These are phyloP conservation scores for Daldinia grandis DNA, from an alignment of 495 filamentous ascomycete species.

Conservation along the genomic window DNA sequence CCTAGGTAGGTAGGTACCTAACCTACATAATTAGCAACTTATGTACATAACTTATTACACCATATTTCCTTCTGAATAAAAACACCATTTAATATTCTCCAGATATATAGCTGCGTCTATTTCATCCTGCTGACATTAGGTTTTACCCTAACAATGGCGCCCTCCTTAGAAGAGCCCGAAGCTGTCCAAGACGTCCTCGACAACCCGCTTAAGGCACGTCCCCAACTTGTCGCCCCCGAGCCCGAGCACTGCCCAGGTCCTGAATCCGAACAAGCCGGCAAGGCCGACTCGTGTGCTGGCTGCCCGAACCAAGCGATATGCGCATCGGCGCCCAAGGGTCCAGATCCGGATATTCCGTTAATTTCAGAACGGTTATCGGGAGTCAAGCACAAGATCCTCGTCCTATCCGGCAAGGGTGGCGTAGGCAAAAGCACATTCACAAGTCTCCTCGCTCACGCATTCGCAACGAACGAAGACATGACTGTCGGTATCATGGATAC, in stretches of 20 bases:
- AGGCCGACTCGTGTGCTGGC: slow-evolving; percentile 86
- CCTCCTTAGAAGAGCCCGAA: slow-evolving; percentile 73
- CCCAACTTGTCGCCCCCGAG: slow-evolving; percentile 89
- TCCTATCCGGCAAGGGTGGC: slow-evolving; percentile 94
- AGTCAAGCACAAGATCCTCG: slow-evolving; percentile 88
- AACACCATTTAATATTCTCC: neutral
- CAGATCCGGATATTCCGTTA: slow-evolving; percentile 89
- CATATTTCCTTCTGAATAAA: neutral
- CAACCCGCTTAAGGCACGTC: slow-evolving; percentile 72
- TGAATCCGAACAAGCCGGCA: slow-evolving; percentile 84
- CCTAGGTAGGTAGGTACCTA: too few species aligned
- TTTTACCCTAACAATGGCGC: slow-evolving; percentile 62
- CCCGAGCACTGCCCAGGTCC: slow-evolving; percentile 98
- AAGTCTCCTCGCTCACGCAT: slow-evolving; percentile 83
- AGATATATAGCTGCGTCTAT: neutral
- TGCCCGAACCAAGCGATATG: slow-evolving; percentile 97
- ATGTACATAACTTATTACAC: neutral
- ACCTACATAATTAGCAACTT: neutral
- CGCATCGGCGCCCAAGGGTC: slow-evolving; percentile 91
- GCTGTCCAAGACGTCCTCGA: slow-evolving; percentile 70
- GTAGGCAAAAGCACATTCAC: slow-evolving; percentile 96
- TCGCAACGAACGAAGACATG: slow-evolving; percentile 76
- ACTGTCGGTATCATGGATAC: slow-evolving; percentile 95
- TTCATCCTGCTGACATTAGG: neutral
- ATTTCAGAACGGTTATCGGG: slow-evolving; percentile 83